A percentile compares a stretch with the other conserved stretches of the same genome.
Evolutionary conservation across 2,329 filamentous ascomycete genomes (phyloP).

Genomic region (Aureobasidium sp.): DNA sequence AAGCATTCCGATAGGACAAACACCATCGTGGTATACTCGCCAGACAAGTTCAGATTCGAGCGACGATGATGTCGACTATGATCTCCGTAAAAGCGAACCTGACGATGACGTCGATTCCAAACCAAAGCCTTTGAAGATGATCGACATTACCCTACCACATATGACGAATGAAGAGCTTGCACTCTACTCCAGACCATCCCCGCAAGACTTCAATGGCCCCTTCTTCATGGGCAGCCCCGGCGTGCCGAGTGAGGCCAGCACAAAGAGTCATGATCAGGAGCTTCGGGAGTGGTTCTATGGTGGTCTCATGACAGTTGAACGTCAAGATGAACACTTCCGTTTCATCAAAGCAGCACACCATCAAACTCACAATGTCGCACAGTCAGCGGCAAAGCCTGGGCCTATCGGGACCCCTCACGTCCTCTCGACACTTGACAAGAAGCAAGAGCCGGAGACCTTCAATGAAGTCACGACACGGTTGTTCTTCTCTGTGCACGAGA

Average conservation of each 20-base stretch:
- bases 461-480: constrained; percentile 26
- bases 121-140: not conserved
- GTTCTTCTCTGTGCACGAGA: constrained; percentile 38
- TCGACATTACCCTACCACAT: not conserved
- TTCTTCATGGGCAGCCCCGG: constrained; percentile 29
- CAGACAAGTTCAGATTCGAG: not conserved
- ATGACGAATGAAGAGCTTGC: constrained; percentile 13
- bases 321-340: constrained; percentile 28
- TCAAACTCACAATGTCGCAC: not conserved
- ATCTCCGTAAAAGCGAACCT: constrained; percentile 16
- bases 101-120: not conserved
- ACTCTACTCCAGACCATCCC: constrained; percentile 22
- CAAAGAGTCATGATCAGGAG: constrained; percentile 29
- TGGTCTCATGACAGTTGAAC: constrained; percentile 25
- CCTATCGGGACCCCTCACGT: constrained; percentile 14
- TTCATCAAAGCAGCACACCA: constrained; percentile 21
- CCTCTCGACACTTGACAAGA: not conserved
- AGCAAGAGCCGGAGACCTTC: not conserved
- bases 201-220: constrained; percentile 32
- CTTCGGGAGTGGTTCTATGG: constrained; percentile 36
- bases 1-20: not conserved
- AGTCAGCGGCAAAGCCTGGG: not conserved
- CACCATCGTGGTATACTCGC: not conserved
- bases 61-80: not conserved
- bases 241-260: constrained; percentile 20